Conservation (phyloP, 192 early-diverging fungal genomes). For the Podila epicladia region DNA sequence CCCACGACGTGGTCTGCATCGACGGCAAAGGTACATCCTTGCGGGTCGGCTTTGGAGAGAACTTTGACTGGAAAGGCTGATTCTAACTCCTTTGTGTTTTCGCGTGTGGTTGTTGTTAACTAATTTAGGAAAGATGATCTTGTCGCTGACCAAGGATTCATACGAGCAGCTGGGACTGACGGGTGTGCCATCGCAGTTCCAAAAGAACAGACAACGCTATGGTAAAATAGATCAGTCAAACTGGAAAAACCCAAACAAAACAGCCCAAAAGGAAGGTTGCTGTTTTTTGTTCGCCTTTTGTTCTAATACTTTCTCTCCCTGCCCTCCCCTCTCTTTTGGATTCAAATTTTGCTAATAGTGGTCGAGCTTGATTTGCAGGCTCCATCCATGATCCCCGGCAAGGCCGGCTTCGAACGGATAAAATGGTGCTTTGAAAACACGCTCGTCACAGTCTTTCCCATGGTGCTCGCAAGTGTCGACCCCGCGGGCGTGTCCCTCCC, state of each 20-base stretch:
- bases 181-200: constrained; percentile 47
- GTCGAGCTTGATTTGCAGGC: constrained; percentile 41
- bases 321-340: background rate
- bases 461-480: constrained; percentile 47
- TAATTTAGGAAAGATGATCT: constrained; percentile 51
- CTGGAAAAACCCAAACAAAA: background rate
- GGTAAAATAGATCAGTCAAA: constrained; percentile 11
- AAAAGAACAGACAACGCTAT: constrained; percentile 43
- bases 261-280: background rate
- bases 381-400: constrained; percentile 53
- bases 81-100: background rate
- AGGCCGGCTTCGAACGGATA: constrained; percentile 55
- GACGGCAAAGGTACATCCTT: constrained; percentile 39
- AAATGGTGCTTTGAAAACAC: constrained; percentile 62
- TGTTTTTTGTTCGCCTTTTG: too few species aligned
- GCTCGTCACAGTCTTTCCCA: constrained; percentile 27
- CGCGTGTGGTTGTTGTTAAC: background rate
- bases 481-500: constrained; percentile 16
- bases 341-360: constrained; percentile 18
- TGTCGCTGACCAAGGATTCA: constrained; percentile 55
- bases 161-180: constrained; percentile 55
- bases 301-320: too few species aligned
- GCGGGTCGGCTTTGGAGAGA: too few species aligned
- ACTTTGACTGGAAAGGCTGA: too few species aligned
- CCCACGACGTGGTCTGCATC: constrained; percentile 32